phyloP scores from a whole-genome alignment of 208 protist species.

The Ichthyophonus hoferi region DNA sequence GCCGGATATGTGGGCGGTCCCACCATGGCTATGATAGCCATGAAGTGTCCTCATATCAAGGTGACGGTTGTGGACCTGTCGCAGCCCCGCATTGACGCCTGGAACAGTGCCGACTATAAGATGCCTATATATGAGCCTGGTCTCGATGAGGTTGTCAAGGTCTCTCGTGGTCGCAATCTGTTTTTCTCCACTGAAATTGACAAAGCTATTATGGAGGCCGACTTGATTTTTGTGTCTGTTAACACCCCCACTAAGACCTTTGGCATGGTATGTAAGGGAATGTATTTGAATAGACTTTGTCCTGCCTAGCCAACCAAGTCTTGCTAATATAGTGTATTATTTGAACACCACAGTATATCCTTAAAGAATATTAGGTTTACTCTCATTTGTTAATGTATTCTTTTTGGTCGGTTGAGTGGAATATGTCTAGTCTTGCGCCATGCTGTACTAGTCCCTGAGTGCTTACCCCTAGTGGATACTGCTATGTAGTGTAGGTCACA shows the following conservation, averaged over 20 bases:
- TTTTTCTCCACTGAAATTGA: constrained; percentile 85
- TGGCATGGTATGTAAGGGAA: constrained; percentile 77
- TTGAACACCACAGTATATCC: no score
- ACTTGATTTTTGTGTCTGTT: constrained; percentile 93
- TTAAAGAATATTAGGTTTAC: no score
- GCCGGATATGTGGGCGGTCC: constrained; percentile 91
- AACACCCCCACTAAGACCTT: constrained; percentile 91
- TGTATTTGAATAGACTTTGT: no score
- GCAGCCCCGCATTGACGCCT: constrained; percentile 75
- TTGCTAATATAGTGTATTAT: no score
- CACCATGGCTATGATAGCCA: constrained; percentile 88
- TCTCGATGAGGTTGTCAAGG: constrained; percentile 76
- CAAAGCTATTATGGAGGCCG: constrained; percentile 65
- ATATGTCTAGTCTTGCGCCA: no score
- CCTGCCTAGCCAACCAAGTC: no score
- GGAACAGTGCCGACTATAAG: constrained; percentile 77
- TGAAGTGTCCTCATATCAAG: constrained; percentile 76
- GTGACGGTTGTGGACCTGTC: constrained; percentile 84
- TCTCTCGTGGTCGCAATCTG: constrained; percentile 75
- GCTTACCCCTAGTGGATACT: no score
- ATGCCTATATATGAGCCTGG: constrained; percentile 91
- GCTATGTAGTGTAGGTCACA: no score
- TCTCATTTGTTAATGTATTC: no score
- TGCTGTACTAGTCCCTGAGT: no score
- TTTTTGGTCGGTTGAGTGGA: no score